Percentiles rank a stretch among this genome's conserved stretches.
Evolutionary conservation across 495 filamentous ascomycete species (phyloP).

Genomic region (Xanthoparmelia taractica): DNA sequence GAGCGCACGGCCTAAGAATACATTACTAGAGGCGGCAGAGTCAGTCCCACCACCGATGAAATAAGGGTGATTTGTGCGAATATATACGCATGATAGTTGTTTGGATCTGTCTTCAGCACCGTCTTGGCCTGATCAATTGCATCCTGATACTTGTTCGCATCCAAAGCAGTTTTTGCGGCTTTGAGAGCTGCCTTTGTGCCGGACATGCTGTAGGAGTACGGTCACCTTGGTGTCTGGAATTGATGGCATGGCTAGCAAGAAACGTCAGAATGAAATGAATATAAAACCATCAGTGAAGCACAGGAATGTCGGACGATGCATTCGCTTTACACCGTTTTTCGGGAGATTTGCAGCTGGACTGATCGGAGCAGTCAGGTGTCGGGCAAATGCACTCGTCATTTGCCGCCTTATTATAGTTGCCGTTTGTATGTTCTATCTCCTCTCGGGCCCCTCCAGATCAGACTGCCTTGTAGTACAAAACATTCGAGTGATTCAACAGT

Average conservation of each 20-base stretch:
- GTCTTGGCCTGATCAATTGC: slow-evolving; percentile 59
- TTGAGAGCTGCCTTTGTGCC: slow-evolving; percentile 70
- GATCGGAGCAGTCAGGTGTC: no score
- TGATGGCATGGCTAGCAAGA: background rate
- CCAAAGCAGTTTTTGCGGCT: slow-evolving; percentile 69
- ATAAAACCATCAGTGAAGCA: no score
- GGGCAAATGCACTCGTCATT: background rate
- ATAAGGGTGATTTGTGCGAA: slow-evolving; percentile 38
- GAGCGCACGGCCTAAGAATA: slow-evolving; percentile 73
- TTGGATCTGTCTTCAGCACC: slow-evolving; percentile 60
- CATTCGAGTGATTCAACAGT: background rate
- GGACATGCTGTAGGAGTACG: slow-evolving; percentile 37
- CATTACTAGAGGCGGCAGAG: slow-evolving; percentile 31
- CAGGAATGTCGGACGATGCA: background rate
- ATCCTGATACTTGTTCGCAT: slow-evolving; percentile 69
- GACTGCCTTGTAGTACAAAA: background rate
- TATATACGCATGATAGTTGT: slow-evolving; percentile 62
- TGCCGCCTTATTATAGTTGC: background rate
- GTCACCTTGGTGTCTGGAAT: background rate
- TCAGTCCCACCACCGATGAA: slow-evolving; percentile 34
- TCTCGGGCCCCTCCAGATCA: background rate
- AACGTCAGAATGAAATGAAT: no score
- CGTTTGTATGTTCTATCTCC: no score
- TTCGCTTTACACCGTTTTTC: background rate
- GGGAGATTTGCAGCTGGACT: background rate